These are phyloP conservation scores for Balansia obtecta DNA, from an alignment of 2,329 filamentous ascomycete genomes.

Conservation along the genomic window DNA sequence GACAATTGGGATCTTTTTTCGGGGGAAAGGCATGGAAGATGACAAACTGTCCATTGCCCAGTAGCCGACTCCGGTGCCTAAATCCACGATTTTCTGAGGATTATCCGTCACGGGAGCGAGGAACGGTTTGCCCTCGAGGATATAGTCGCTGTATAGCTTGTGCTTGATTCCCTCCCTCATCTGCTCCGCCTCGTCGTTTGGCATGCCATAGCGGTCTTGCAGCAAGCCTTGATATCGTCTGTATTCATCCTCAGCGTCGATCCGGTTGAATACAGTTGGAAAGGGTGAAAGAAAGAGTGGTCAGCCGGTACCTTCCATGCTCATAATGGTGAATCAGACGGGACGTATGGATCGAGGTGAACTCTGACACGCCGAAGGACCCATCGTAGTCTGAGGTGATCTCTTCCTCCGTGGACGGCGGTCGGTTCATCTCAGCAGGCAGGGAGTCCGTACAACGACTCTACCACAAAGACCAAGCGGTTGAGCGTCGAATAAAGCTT, in stretches of 20 bases:
- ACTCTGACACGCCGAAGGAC: slow-evolving; percentile 25
- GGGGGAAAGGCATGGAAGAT: neutral
- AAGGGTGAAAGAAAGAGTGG: neutral
- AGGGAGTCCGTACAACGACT: neutral
- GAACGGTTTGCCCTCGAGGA: slow-evolving; percentile 29
- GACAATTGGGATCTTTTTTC: no score
- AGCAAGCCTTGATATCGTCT: slow-evolving; percentile 38
- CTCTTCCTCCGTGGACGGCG: slow-evolving; percentile 15
- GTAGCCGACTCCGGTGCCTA: slow-evolving; percentile 38
- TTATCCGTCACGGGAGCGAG: slow-evolving; percentile 30
- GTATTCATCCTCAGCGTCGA: neutral
- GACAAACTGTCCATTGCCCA: slow-evolving; percentile 42
- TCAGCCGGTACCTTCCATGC: slow-evolving; percentile 21
- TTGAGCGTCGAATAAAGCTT: neutral
- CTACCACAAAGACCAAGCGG: neutral
- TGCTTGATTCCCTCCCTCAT: slow-evolving; percentile 37
- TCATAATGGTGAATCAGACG: slow-evolving; percentile 22
- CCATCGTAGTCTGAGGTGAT: slow-evolving; percentile 28
- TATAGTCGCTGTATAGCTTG: slow-evolving; percentile 32
- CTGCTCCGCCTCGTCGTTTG: slow-evolving; percentile 40
- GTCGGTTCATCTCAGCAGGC: slow-evolving; percentile 11
- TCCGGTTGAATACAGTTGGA: neutral
- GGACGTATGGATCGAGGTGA: slow-evolving; percentile 26
- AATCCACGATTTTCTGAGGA: slow-evolving; percentile 36
- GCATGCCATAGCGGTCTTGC: slow-evolving; percentile 34